A percentile compares a stretch with the other conserved stretches of the same genome.
Conservation (phyloP, 331 rosid species). For the Rosa hybrid region DNA sequence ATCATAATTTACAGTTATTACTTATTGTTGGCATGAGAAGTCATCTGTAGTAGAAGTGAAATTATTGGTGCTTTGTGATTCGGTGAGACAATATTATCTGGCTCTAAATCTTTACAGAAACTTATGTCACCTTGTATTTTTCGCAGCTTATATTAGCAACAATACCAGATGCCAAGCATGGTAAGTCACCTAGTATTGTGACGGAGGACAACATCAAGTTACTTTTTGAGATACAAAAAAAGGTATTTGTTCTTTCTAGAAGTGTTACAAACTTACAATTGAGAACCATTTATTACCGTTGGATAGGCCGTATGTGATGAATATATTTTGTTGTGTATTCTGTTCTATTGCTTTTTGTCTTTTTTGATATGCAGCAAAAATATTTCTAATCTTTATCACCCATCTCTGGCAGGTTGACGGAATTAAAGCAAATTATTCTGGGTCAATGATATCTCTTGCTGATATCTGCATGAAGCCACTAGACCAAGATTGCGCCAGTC, state of each 20-base stretch:
- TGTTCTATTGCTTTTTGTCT: not conserved
- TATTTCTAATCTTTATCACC: conserved; percentile 1
- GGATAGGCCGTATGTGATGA: conserved; percentile 3
- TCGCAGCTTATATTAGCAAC: conserved; percentile 78
- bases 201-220: conserved; percentile 80
- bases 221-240: conserved; percentile 88
- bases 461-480: conserved; percentile 98
- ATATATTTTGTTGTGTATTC: not conserved
- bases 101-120: not conserved
- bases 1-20: not conserved
- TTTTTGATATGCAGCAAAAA: conserved; percentile 15
- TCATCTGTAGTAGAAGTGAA: not conserved
- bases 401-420: conserved; percentile 67
- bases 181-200: conserved; percentile 72
- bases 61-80: not conserved
- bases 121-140: conserved; percentile 1
- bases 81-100: not conserved
- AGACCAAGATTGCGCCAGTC: conserved; percentile 91
- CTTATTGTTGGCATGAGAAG: conserved; percentile 9
- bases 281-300: conserved; percentile 5
- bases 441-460: conserved; percentile 61
- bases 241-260: conserved; percentile 43
- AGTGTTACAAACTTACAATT: not conserved
- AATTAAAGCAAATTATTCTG: conserved; percentile 76
- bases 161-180: conserved; percentile 55